Evolutionary conservation across 2,329 filamentous ascomycete species (phyloP), one percentile per base, ranked within the genome.

Genomic region (Exserohilum turcica): DNA sequence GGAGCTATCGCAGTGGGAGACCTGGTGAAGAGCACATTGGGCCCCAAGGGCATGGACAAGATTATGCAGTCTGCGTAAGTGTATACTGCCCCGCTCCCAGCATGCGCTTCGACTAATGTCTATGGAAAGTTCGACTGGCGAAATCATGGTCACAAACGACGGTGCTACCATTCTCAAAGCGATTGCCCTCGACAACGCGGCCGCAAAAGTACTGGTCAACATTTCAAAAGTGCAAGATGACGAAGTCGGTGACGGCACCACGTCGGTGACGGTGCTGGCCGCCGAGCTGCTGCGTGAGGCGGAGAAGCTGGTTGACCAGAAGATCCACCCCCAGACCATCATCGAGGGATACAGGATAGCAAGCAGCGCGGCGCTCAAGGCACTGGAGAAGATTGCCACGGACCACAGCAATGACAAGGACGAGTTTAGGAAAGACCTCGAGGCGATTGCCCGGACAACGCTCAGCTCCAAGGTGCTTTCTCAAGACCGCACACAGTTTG

Each of bases 181-280:
- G 48, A 99, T 99, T 76, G 94, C 94, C 37, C 88, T 99, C 72
- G 94, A 99, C 77, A 99, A 99, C 75, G 94, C 94, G 37, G 94
- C 94, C 18, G 94, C 94, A 48, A 99, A 99, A 80, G 94, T 99
- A 5, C 84, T 99, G 37, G 94, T 99, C 74, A 99, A 99, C 77
- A 97, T 99, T 68, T 97, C 93, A 60, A 99, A 99, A 80, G 94
- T 99, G 5, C 94, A 99, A 76, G 94, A 99, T 71, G 94, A 99
- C 74, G 94, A 99, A 77, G 93, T 99, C 19, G 94, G 94, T 72
- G 94, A 99, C 74, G 94, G 94, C 54, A 99, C 94, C 39, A 99
- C 94, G 18, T 97, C 92, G n/a, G 94, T 99, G 51, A 89, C 94
- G 37, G 94, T 99, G 13, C 82, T 99, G 59, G 92, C 94, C 33